Evolutionary conservation across 495 filamentous ascomycete species (phyloP).

Genomic region (Penicillium pulvis): DNA sequence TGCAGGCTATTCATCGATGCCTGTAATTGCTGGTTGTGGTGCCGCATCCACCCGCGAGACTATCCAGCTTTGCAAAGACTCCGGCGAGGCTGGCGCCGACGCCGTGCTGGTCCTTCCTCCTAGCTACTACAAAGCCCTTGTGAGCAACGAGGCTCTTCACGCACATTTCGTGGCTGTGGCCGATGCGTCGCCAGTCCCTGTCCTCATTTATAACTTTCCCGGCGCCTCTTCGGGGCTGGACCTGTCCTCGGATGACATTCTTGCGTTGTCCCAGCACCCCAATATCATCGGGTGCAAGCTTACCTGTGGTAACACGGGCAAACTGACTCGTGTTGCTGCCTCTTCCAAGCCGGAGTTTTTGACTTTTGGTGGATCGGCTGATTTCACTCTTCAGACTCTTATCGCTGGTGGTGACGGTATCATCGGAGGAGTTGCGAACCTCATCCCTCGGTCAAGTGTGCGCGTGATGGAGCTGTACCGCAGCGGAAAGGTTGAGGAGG

Average conservation of each 20-base stretch:
- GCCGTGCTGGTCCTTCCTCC: conserved; percentile 85
- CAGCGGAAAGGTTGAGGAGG: conserved; percentile 68
- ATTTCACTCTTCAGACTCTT: conserved; percentile 85
- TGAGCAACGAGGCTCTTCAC: conserved; percentile 57
- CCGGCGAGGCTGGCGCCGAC: conserved; percentile 73
- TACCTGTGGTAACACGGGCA: conserved; percentile 93
- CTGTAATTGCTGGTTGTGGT: conserved; percentile 83
- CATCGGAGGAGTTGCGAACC: conserved; percentile 82
- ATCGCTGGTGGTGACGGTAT: conserved; percentile 83
- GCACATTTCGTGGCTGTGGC: conserved; percentile 80
- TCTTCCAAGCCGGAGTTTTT: conserved; percentile 66
- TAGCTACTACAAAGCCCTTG: conserved; percentile 75
- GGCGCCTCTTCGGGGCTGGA: conserved; percentile 80
- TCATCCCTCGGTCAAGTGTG: conserved; percentile 77
- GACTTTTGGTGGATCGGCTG: conserved; percentile 84
- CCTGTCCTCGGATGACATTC: conserved; percentile 78
- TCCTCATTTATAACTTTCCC: conserved; percentile 94
- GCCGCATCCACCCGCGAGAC: conserved; percentile 86
- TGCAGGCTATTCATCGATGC: conserved; percentile 65
- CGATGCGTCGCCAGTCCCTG: conserved; percentile 77
- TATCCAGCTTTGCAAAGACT: conserved; percentile 76
- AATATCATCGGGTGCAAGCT: conserved; percentile 92
- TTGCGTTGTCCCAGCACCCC: conserved; percentile 70
- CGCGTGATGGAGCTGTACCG: conserved; percentile 71
- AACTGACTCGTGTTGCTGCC: conserved; percentile 77